Base-by-base conservation (phyloP, 805 yeast species). In the Candida adriatica region DNA sequence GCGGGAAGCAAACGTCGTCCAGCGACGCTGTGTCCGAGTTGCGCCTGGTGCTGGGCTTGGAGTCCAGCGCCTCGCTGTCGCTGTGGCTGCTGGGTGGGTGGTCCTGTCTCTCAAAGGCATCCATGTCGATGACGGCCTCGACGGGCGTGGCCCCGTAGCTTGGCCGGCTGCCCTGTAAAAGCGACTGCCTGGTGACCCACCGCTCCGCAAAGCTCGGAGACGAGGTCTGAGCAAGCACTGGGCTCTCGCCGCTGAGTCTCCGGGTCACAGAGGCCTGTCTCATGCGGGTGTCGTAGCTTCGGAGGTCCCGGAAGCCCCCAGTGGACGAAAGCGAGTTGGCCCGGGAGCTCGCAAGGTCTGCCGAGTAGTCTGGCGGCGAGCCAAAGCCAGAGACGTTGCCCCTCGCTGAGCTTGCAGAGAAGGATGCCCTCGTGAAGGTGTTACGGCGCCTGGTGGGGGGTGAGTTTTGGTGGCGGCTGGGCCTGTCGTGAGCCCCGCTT, bases 1-100 rank as follows among this genome's bases (percentile, higher is more conserved):
- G 65, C 0, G 95, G 95, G 55, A 86, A 75, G 50, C 96, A 90
- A 16, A 90, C 98, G 57, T 90, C 98, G 51, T 81, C 88, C 37
- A 90, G 59, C 2, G 95, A 83, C 0, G 94, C 78, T 24, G 75
- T 72, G 33, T 72, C 75, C 2, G 66, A 55, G 6, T 60, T 49
- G 21, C 62, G 49, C 39, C 65, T 55, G 1, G 67, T 57, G 2
- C 64, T 58, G 2, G 70, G 70, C 30, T 63, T 59, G 4, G 70
- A 64, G 22, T 59, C 58, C 24, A 59, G 55, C 30, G 56, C 59
- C 13, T 31, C 32, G 6, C 34, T 34, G 6, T 33, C 37, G 8
- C 28, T 26, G 18, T 24, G 24, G 16, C 24, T 24, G 9, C 25
- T 35, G 16, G 30, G 19, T 8, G 25, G 25, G 14, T 26, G 16